phyloP scores from a whole-genome alignment of 2,329 filamentous ascomycete species.

The Aspergillus unguis region DNA sequence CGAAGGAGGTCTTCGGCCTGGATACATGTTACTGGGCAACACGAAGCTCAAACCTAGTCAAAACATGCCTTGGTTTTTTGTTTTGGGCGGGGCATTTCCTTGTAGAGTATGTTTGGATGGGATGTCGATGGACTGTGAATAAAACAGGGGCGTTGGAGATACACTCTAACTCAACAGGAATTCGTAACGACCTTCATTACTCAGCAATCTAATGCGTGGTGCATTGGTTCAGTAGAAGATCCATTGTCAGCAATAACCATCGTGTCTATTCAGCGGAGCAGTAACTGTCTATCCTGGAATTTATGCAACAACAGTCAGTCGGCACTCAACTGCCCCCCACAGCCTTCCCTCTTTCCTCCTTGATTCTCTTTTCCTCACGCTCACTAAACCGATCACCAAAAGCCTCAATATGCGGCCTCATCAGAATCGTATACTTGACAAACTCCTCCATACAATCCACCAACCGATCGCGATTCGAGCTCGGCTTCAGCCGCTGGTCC shows the following conservation, averaged over 20 bases:
- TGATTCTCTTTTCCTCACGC: constrained; percentile 35
- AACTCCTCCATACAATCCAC: constrained; percentile 69
- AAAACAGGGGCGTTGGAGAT: neutral
- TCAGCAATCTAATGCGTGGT: too few species aligned
- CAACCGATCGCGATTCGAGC: constrained; percentile 57
- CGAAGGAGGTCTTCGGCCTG: constrained; percentile 4
- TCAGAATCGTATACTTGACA: constrained; percentile 65
- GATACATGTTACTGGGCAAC: neutral
- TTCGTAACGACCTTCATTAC: too few species aligned
- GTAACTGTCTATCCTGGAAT: neutral
- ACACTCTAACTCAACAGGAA: too few species aligned
- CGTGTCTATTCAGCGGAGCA: too few species aligned
- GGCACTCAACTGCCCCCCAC: neutral
- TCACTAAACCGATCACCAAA: constrained; percentile 65
- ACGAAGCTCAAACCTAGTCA: neutral
- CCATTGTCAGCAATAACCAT: too few species aligned
- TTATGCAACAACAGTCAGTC: neutral
- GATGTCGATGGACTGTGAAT: neutral
- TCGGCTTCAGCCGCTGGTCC: constrained; percentile 52
- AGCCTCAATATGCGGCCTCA: constrained; percentile 59
- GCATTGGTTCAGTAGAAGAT: too few species aligned
- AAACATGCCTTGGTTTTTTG: constrained; percentile 5
- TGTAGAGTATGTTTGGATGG: neutral
- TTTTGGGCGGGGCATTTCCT: constrained; percentile 4
- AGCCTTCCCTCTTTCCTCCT: neutral